Conservation (phyloP, 1,284 basidiomycete genomes). For the Kalmanozyma brasiliensis region DNA sequence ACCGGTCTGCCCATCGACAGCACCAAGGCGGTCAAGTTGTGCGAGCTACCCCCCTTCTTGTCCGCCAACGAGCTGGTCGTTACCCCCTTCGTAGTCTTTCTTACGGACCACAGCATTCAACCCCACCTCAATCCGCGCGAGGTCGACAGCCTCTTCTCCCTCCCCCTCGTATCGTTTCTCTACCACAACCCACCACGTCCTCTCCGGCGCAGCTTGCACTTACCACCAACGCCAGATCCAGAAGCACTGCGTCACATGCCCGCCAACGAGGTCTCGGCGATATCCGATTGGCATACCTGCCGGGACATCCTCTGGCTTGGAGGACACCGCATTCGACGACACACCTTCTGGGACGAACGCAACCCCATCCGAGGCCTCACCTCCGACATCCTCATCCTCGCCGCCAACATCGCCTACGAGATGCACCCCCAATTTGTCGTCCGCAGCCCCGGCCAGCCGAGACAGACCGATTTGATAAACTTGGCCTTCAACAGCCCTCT, state of each 20-base stretch:
- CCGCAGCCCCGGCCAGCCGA: slow-evolving; percentile 34
- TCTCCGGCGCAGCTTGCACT: slow-evolving; percentile 31
- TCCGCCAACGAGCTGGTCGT: slow-evolving; percentile 65
- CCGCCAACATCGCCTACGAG: slow-evolving; percentile 54
- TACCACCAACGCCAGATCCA: slow-evolving; percentile 27
- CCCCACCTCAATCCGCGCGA: slow-evolving; percentile 57
- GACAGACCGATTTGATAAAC: slow-evolving; percentile 49
- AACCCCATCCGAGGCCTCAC: slow-evolving; percentile 62
- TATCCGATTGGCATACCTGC: slow-evolving; percentile 64
- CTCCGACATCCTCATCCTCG: slow-evolving; percentile 62
- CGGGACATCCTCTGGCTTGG: slow-evolving; percentile 61
- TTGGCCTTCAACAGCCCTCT: slow-evolving; percentile 55
- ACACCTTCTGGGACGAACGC: slow-evolving; percentile 62
- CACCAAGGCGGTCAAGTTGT: slow-evolving; percentile 48
- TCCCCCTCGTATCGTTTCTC: slow-evolving; percentile 60
- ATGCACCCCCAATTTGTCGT: slow-evolving; percentile 33
- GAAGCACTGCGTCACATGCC: slow-evolving; percentile 48
- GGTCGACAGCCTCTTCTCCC: slow-evolving; percentile 56
- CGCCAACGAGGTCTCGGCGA: slow-evolving; percentile 44
- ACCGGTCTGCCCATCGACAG: slow-evolving; percentile 59
- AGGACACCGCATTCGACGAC: slow-evolving; percentile 46
- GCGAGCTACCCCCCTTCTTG: slow-evolving; percentile 59
- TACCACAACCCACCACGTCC: slow-evolving; percentile 46
- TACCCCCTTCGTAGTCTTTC: slow-evolving; percentile 59
- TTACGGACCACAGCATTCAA: slow-evolving; percentile 47